Evolutionary conservation across 495 filamentous ascomycete species (phyloP).

Genomic region (Aspergillus sclerotioniger): DNA sequence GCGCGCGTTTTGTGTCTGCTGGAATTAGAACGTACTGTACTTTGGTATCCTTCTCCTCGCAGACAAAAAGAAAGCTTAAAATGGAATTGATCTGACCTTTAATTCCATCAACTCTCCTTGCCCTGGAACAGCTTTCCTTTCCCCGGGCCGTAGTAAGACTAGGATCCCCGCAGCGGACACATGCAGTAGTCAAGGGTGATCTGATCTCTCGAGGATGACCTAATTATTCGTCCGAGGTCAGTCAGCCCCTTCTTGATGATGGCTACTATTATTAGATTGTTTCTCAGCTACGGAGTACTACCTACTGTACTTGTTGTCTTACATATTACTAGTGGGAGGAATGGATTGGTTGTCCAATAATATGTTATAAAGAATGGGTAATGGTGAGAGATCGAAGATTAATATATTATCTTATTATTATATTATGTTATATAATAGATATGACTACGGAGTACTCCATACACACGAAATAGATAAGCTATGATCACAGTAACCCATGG

Average conservation of each 20-base stretch:
- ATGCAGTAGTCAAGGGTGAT: slow-evolving; percentile 80
- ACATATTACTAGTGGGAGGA: slow-evolving; percentile 55
- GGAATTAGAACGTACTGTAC: too few relatives aligned
- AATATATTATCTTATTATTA: too few relatives aligned
- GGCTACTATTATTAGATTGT: slow-evolving; percentile 58
- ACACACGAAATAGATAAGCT: too few relatives aligned
- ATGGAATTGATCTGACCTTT: not conserved
- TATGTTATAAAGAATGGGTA: too few relatives aligned
- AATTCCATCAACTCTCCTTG: not conserved
- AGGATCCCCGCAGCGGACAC: slow-evolving; percentile 66
- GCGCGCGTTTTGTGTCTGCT: not conserved
- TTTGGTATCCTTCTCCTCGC: too few relatives aligned
- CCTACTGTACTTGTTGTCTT: too few relatives aligned
- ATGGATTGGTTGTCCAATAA: too few relatives aligned
- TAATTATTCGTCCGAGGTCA: slow-evolving; percentile 66
- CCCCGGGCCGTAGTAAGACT: too few relatives aligned
- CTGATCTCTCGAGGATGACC: slow-evolving; percentile 80
- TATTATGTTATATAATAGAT: too few relatives aligned
- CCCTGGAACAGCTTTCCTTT: slow-evolving; percentile 17
- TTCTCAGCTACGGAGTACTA: too few relatives aligned
- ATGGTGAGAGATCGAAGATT: slow-evolving; percentile 82
- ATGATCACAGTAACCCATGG: too few relatives aligned
- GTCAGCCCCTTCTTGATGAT: slow-evolving; percentile 75
- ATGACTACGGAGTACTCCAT: too few relatives aligned
- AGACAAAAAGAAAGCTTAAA: not conserved